Conservation (phyloP, 2,329 filamentous ascomycete species). For the Lachnellula willkommii region DNA sequence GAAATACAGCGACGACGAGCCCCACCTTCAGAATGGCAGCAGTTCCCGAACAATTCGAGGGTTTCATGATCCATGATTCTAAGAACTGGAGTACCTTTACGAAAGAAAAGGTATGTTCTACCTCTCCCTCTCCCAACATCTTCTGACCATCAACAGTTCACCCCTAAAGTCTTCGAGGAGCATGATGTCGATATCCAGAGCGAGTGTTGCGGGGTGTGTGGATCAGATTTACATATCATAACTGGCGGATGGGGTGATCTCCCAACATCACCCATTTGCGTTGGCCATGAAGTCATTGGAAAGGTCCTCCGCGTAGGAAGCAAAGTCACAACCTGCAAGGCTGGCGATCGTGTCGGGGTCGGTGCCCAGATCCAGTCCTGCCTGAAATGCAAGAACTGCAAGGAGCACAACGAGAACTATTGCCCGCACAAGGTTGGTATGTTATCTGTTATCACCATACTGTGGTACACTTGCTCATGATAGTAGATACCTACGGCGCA, state of each 20-base stretch:
- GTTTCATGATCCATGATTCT: constrained; percentile 47
- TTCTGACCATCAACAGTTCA: constrained; percentile 30
- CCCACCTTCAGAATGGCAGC: constrained; percentile 29
- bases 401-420: constrained; percentile 24
- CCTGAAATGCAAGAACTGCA: constrained; percentile 38
- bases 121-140: not conserved
- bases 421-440: constrained; percentile 22
- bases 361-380: constrained; percentile 48
- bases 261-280: constrained; percentile 21
- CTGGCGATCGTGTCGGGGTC: constrained; percentile 48
- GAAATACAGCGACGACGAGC: not conserved
- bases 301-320: constrained; percentile 45
- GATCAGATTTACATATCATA: constrained; percentile 66
- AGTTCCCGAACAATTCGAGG: constrained; percentile 51
- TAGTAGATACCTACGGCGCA: constrained; percentile 14
- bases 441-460: not conserved
- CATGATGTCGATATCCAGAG: constrained; percentile 85
- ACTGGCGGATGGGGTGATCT: constrained; percentile 44
- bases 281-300: constrained; percentile 48
- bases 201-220: constrained; percentile 71
- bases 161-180: constrained; percentile 78
- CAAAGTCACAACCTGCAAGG: constrained; percentile 50
- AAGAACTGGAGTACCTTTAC: constrained; percentile 25
- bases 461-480: not conserved
- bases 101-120: constrained; percentile 18